Evolutionary conservation across 306 rosid species (phyloP), one percentile per base, ranked within the genome.

Genomic region (Styphnolobium japonicum): DNA sequence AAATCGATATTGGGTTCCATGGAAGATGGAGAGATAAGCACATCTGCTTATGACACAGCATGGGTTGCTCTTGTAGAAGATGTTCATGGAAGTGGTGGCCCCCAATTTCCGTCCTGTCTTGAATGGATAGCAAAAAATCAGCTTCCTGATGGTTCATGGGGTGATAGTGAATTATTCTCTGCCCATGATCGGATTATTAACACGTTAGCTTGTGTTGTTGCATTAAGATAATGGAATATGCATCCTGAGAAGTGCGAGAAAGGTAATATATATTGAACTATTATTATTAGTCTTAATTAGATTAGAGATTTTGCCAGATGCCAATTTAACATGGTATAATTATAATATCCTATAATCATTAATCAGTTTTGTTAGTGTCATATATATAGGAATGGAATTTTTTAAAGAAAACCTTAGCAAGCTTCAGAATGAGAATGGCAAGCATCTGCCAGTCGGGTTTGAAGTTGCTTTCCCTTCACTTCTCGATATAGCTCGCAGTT

Each of bases 41-140:
- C 85, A 7, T 96, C 99, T 0, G 93, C 99, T 4, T 96, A 96
- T 80, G 99, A 96, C 90, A 96, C 99, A 33, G 98, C 99, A 10
- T 96, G 99, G 99, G 98, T 91, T 45, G 96, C 93, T 33, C 90
- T 96, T 16, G 84, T 93, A 0, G 82, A 80, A 78, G 90, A 89
- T 67, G 72, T 82, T 56, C 16, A 89, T 22, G 89, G 88, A 73
- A 87, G 75, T 42, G 89, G 87, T 1, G 6, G 0, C 3, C 99
- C 98, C 3, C 93, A 86, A 36, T 96, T 91, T 83, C 99, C 98
- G 0, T 80, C 92, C 0, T 80, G 93, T 22, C 89, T 93, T 7
- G 80, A 85, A 9, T 96, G 99, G 99, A 96, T 96, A 5, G 90
- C 93, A 2, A 85, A 78, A 14, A 90, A 93, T 65, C 99, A 96